Base-by-base conservation (phyloP, 2,329 filamentous ascomycete genomes). In the Penicillium sp. region DNA sequence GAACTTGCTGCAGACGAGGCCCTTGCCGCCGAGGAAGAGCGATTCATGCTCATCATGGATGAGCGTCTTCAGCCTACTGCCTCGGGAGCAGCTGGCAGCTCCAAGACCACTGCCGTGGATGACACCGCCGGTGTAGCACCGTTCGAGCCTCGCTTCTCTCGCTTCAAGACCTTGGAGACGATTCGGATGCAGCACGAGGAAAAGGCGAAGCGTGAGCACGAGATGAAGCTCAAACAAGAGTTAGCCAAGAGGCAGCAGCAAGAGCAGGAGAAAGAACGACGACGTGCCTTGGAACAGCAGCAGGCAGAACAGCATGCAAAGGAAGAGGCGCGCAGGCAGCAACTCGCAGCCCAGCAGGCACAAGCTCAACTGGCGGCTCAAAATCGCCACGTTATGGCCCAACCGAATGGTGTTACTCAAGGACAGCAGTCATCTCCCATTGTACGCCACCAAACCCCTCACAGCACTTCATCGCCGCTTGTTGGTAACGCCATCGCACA, bases 1-100 rank as follows among this genome's bases (percentile, higher is more conserved):
- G 94, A 99, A 75, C 88, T 98, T 81, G 95, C 92, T 9, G 94
- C 94, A 8, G 95, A 99, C 73, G 93, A 99, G 79, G 94, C 95
- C 0, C 85, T 92, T 62, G 92, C 93, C 0, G 94, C 93, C 24
- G 91, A 93, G 62, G 89, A 92, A 66, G 93, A 99, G 78, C 87
- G 92, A 51, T 96, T 92, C 68, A 95, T 99, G 92, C 88, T 98
- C 55, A 89, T 92, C 24, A 88, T 93, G 78, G 95, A 99, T 72
- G 94, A 97, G 70, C 86, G 92, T 6, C 84, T 93, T 62, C 85
- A 88, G 13, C 83, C 89, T 1, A 85, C 82, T 44, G 82, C 83
- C 15, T 83, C 85, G 4, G 82, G 84, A 22, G 85, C 84, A 8
- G 85, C 87, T 62, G 83, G 85, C 60, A 84, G 84, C 2, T 79